Evolutionary conservation across 192 early-diverging fungal species (phyloP).

Genomic region (Allomyces javanicus): DNA sequence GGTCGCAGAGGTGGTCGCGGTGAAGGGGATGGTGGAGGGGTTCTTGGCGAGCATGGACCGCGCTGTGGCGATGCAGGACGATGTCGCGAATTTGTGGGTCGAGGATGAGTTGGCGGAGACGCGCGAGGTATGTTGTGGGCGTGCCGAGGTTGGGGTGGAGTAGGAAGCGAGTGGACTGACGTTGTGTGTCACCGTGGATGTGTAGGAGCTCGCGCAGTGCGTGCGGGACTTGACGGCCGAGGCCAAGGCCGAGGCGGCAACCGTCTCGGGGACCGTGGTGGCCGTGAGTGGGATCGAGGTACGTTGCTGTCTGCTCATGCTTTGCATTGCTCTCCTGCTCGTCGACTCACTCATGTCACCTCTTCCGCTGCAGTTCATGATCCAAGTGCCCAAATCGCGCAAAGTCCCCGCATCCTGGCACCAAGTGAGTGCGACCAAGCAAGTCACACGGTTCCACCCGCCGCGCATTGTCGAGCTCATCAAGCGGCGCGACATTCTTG

Average conservation of each 20-base stretch:
- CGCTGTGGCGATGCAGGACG: constrained; percentile 19
- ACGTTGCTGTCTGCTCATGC: neutral
- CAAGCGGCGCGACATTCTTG: constrained; percentile 28
- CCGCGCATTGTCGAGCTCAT: constrained; percentile 30
- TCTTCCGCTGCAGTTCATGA: constrained; percentile 4
- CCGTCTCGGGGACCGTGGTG: constrained; percentile 31
- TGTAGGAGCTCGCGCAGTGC: constrained; percentile 39
- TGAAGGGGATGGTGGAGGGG: constrained; percentile 10
- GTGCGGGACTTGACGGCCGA: constrained; percentile 49
- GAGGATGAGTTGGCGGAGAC: constrained; percentile 24
- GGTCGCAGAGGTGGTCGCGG: neutral
- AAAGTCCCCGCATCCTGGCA: neutral
- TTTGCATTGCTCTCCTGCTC: constrained; percentile 6
- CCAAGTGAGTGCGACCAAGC: constrained; percentile 23
- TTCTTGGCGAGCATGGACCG: constrained; percentile 1
- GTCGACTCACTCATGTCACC: neutral
- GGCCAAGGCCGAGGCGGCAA: constrained; percentile 24
- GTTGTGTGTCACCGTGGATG: constrained; percentile 12
- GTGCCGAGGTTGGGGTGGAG: too few relatives aligned
- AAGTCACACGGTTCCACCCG: constrained; percentile 45
- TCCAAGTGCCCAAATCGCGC: neutral
- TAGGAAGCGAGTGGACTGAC: too few relatives aligned
- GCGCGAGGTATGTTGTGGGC: constrained; percentile 4
- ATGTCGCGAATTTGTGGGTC: constrained; percentile 33
- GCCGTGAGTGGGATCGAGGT: neutral